Evolutionary conservation across 441 rosid species (phyloP), one percentile per base, ranked within the genome.

Genomic region (Aquilaria agallochum): DNA sequence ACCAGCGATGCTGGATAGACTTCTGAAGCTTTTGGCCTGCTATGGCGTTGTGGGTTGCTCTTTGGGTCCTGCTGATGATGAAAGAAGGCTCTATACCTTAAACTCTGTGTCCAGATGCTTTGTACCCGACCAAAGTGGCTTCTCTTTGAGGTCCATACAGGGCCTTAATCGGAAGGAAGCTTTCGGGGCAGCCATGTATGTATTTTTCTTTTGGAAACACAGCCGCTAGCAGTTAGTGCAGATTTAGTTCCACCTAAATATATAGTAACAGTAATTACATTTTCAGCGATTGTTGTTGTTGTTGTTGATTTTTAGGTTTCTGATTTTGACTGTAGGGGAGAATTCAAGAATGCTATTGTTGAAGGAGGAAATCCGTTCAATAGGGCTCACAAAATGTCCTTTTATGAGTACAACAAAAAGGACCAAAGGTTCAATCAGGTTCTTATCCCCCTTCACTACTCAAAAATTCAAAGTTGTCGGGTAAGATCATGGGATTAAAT

Each of bases 21-120:
- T 76, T 9, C 63, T 76, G 0, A 33, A 64, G 58, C 76, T 76
- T 32, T 57, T 72, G 11, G 64, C 56, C 9, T 54, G 59, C 30
- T 49, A 70, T 58, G 7, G 32, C 11, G 67, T 73, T 11, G 61
- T 73, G 49, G 20, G 5, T 9, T 68, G 65, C 60, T 71, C 73
- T 2, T 9, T 59, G 10, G 55, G 45, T 7, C 33, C 55, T 48
- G 12, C 44, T 13, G 36, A 42, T 48, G 50, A 69, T 20, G 27
- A 20, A 20, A 20, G 27, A 10, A 40, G 62, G 46, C 40, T 59
- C 15, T 74, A 69, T 12, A 15, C 70, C 36, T 54, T 72, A 36
- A 45, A 59, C 10, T 58, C 76, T 1, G 60, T 68, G 31, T 55
- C 71, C 34, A 49, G 20, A 34, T 61, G 27, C 48, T 75, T 65